Base-by-base conservation (phyloP, 2,329 filamentous ascomycete species). In the Penicillium decumbens region DNA sequence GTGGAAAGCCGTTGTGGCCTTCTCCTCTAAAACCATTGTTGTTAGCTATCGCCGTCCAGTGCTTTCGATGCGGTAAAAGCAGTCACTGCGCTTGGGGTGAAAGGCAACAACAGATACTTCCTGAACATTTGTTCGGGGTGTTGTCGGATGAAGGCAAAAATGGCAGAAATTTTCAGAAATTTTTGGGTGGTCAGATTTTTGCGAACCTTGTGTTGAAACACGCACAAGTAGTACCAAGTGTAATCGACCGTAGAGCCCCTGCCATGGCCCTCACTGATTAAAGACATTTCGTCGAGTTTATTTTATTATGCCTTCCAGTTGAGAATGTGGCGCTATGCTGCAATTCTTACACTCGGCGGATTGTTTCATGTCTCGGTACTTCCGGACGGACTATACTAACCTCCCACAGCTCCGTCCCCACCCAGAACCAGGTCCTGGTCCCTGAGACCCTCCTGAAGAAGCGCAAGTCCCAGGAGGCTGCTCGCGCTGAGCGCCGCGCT, bases 361-460 rank as follows among this genome's bases (percentile, higher is more conserved):
- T 64, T 64, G 83, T 84, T 80, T 80, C 77, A 75, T 78, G 72
- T 79, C 81, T 81, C 52, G 42, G 78, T 77, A 72, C 65, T 66
- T 75, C 71, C 82, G 79, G 84, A 81, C 81, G 83, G 84, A 88
- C 86, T 88, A 84, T 89, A 87, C 85, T 89, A 75, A 83, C 75
- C 68, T 73, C 61, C 24, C 73, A 71, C 73, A 95, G 90, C 79
- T 85, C 84, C 78, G 88, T 95, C 72, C 89, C 93, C 65, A 95
- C 90, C 76, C 79, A 91, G 77, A 89, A 96, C 77, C 88, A 97
- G 77, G 85, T 98, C 75, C 82, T 97, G 75, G 89, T 97, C 74
- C 93, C 93, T 67, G 93, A 98, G 89, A 98, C 93, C 69, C 89
- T 98, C 72, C 85, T 98, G 77, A 98, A 98, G 88, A 98, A 98